These are phyloP conservation scores for Tetrapisispora namnaoensis DNA, from an alignment of 805 yeast genomes.

Conservation along the genomic window DNA sequence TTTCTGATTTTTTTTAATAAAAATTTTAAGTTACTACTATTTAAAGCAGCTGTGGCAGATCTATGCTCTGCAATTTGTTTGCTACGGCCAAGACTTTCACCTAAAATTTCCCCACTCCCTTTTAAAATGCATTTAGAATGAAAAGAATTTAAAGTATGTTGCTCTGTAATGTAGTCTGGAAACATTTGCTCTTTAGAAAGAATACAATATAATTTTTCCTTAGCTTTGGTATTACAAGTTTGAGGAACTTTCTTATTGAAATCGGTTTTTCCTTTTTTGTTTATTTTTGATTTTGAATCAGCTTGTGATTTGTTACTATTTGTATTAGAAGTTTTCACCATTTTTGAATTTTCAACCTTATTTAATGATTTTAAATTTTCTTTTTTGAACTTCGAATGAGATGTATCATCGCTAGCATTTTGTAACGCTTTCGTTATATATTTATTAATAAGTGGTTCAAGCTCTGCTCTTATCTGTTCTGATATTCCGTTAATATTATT, in stretches of 20 bases:
- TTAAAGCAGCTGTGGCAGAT: conserved; percentile 8
- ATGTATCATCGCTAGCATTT: not conserved
- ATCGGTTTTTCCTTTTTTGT: not conserved
- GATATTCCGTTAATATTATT: not conserved
- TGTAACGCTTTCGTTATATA: conserved; percentile 3
- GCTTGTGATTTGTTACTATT: not conserved
- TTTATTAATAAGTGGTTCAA: not conserved
- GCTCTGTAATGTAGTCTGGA: conserved; percentile 6
- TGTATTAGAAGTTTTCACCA: too few relatives aligned
- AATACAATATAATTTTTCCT: conserved; percentile 8
- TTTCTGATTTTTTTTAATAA: not conserved
- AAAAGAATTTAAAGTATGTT: conserved; percentile 2
- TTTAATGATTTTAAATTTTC: not conserved
- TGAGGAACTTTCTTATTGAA: not conserved
- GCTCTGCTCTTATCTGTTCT: not conserved
- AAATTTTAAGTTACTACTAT: not conserved
- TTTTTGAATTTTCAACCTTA: not conserved
- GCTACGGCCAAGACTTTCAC: conserved; percentile 14
- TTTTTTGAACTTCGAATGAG: not conserved
- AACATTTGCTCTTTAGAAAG: conserved; percentile 7
- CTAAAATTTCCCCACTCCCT: conserved; percentile 9
- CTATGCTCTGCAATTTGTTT: conserved; percentile 13
- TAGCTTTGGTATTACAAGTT: conserved; percentile 7
- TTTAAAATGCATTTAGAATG: conserved; percentile 9
- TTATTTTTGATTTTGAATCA: not conserved